Evolutionary conservation across 306 rosid genomes (phyloP).

Genomic region (Morella rubra): DNA sequence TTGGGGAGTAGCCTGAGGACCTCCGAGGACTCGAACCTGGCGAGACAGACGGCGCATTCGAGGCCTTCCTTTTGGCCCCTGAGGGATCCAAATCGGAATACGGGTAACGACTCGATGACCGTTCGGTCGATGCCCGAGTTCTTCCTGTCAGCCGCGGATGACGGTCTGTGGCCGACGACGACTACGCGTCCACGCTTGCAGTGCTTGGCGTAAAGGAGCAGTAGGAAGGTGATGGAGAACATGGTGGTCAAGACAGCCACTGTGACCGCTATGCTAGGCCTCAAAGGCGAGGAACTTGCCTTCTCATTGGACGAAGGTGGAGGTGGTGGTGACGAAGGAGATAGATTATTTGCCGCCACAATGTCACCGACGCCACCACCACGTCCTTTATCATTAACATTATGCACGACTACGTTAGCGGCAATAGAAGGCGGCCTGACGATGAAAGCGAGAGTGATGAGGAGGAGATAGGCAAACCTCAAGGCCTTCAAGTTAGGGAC

Average conservation of each 20-base stretch:
- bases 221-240: constrained; percentile 62
- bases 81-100: constrained; percentile 70
- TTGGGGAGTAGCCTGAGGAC: constrained; percentile 79
- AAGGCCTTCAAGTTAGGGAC: neutral
- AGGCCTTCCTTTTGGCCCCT: constrained; percentile 60
- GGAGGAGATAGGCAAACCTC: neutral
- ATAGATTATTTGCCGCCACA: neutral
- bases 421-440: neutral
- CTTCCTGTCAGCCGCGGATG: constrained; percentile 34
- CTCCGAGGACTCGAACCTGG: constrained; percentile 56
- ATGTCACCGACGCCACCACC: neutral
- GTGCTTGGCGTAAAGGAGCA: constrained; percentile 82
- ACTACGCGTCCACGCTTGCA: constrained; percentile 33
- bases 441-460: constrained; percentile 2
- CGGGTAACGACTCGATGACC: constrained; percentile 71
- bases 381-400: neutral
- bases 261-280: constrained; percentile 55
- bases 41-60: constrained; percentile 84
- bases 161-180: constrained; percentile 3
- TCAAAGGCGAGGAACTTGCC: constrained; percentile 25
- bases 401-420: neutral
- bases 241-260: constrained; percentile 50
- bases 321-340: constrained; percentile 13
- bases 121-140: constrained; percentile 80
- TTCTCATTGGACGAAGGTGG: neutral